phyloP scores from a whole-genome alignment of 1,284 basidiomycete genomes.

The Fomitopsis schrenkii region DNA sequence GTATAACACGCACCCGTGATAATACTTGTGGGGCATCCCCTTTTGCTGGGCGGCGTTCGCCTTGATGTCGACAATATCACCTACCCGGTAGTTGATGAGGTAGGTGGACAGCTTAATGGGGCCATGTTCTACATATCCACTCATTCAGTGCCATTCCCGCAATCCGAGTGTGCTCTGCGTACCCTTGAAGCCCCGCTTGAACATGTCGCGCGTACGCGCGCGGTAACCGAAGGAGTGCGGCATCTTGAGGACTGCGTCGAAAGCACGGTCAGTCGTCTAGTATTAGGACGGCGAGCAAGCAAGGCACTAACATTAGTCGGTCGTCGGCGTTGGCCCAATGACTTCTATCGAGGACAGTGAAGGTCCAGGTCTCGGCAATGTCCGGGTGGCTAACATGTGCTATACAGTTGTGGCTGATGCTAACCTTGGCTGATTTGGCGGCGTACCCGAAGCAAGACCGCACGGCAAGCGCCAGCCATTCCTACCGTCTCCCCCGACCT shows the following conservation, averaged over 20 bases:
- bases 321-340: conserved; percentile 44
- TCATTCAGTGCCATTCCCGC: conserved; percentile 4
- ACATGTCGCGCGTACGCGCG: conserved; percentile 99
- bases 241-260: conserved; percentile 69
- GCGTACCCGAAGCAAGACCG: conserved; percentile 15
- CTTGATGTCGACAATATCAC: conserved; percentile 99
- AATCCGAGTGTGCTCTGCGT: conserved; percentile 19
- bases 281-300: conserved; percentile 15
- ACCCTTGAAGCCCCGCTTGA: conserved; percentile 98
- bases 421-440: conserved; percentile 24
- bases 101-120: conserved; percentile 90
- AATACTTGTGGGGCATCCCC: conserved; percentile 99
- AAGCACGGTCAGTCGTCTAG: conserved; percentile 17
- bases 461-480: conserved; percentile 23
- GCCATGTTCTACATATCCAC: conserved; percentile 71
- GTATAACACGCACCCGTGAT: conserved; percentile 66
- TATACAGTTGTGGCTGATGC: conserved; percentile 41
- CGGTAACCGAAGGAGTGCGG: conserved; percentile 99
- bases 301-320: conserved; percentile 35
- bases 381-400: conserved; percentile 32
- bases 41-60: conserved; percentile 99
- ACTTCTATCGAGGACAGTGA: conserved; percentile 25
- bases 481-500: conserved; percentile 33
- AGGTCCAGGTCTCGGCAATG: conserved; percentile 17
- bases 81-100: conserved; percentile 90